These are phyloP conservation scores for Arbutus unedo DNA, from an alignment of 148 eudicot genomes.

Conservation along the genomic window DNA sequence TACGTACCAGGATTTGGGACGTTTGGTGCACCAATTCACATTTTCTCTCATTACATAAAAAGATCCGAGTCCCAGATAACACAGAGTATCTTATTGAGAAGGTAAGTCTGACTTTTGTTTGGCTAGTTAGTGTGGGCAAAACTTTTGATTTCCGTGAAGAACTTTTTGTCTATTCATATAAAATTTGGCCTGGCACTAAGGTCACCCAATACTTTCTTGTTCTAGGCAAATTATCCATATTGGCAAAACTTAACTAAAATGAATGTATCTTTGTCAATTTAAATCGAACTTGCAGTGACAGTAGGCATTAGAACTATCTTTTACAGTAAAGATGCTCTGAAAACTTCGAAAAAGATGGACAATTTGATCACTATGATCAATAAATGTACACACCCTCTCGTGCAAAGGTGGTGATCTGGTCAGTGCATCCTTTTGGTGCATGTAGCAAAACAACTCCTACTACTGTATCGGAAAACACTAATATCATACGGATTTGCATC, in stretches of 20 bases:
- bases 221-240: not conserved
- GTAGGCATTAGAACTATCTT: not conserved
- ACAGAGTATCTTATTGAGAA: not conserved
- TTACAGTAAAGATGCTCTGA: too few species aligned
- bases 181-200: not conserved
- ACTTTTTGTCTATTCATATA: too few species aligned
- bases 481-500: too few species aligned
- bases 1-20: not conserved
- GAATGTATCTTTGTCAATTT: not conserved
- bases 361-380: too few species aligned
- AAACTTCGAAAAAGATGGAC: too few species aligned
- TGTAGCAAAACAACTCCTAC: too few species aligned
- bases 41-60: not conserved
- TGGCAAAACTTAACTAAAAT: not conserved
- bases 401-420: not conserved
- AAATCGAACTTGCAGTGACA: not conserved
- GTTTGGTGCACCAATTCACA: not conserved
- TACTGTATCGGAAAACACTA: too few species aligned
- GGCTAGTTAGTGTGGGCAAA: not conserved
- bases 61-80: not conserved
- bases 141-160: not conserved
- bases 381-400: not conserved
- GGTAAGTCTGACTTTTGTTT: not conserved
- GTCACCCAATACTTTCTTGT: not conserved
- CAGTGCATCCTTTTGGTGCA: too few species aligned